Evolutionary conservation across 139 green algal species (phyloP), one percentile per base, ranked within the genome.

Genomic region (Chlamydomonas asymmetrica): DNA sequence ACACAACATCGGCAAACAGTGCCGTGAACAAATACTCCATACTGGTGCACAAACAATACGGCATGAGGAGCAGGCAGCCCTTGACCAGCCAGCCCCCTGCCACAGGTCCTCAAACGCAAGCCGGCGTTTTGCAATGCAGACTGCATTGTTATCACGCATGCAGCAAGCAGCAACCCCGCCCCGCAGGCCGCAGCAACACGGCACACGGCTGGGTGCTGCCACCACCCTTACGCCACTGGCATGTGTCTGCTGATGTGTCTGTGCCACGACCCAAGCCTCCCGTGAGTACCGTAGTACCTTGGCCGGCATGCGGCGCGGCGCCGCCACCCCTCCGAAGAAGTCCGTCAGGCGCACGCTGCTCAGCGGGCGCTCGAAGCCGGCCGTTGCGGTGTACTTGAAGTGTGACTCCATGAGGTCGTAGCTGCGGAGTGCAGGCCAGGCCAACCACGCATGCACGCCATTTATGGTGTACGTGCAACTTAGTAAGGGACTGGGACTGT

Each of bases 291-390:
- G 56, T 37, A 22, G 25, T 38, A 13, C 25, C 3, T 8, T 39
- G 27, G 56, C 25, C 56, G 56, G 27, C 56, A 52, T 52, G 45
- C 10, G 16, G 10, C 45, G 39, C 2, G 57, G 23, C 7, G 68
- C 59, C 1, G 79, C 61, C 54, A 78, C 73, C 10, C 56, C 40
- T 5, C 80, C 80, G 22, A 82, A 78, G 41, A 85, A 85, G 29
- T 85, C 69, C 10, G 74, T 85, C 2, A 82, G 38, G 59, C 57
- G 34, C 8, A 85, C 50, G 16, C 25, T 37, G 0, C 45, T 73
- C 29, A 80, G 29, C 1, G 74, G 64, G 2, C 63, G 41, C 1
- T 27, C 27, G 0, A 69, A 27, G 9, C 40, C 29, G 5, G 64
- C 60, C 0, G 56, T 75, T 22, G 73, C 61, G 63, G 63, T 74